Conservation (phyloP, 345 rosid species). For the Hirschfeldia incana region DNA sequence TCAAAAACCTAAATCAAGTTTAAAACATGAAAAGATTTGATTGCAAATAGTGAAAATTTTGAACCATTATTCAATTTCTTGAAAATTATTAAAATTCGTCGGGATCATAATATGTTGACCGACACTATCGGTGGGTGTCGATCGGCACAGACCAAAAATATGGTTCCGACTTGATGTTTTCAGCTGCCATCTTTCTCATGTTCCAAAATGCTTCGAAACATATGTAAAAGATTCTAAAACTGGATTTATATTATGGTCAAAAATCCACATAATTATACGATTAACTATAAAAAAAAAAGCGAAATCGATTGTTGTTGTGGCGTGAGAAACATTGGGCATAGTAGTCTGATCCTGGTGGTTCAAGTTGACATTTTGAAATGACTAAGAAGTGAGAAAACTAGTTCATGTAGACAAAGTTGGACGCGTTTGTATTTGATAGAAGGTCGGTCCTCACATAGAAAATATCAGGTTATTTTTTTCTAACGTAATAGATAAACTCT, state of each 20-base stretch:
- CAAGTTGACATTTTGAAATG: neutral
- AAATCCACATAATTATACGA: neutral
- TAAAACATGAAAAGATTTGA: neutral
- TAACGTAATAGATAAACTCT: neutral
- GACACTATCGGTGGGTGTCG: neutral
- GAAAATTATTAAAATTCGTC: neutral
- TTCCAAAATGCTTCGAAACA: neutral
- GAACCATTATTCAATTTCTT: neutral
- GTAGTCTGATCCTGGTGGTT: neutral
- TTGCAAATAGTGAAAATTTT: neutral
- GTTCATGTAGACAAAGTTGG: neutral
- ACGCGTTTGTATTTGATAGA: neutral
- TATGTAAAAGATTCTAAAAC: neutral
- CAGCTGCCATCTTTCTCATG: neutral
- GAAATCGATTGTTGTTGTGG: neutral
- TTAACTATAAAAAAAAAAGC: neutral
- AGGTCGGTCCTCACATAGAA: neutral
- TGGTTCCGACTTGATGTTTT: neutral
- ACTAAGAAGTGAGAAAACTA: neutral
- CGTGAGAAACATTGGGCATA: neutral
- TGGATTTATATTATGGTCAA: neutral
- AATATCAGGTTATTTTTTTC: neutral
- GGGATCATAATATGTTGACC: neutral
- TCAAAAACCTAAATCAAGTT: too few species aligned
- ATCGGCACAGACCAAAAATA: neutral